phyloP scores from a whole-genome alignment of 1,284 basidiomycete genomes.

The Cutaneotrichosporon sp. region DNA sequence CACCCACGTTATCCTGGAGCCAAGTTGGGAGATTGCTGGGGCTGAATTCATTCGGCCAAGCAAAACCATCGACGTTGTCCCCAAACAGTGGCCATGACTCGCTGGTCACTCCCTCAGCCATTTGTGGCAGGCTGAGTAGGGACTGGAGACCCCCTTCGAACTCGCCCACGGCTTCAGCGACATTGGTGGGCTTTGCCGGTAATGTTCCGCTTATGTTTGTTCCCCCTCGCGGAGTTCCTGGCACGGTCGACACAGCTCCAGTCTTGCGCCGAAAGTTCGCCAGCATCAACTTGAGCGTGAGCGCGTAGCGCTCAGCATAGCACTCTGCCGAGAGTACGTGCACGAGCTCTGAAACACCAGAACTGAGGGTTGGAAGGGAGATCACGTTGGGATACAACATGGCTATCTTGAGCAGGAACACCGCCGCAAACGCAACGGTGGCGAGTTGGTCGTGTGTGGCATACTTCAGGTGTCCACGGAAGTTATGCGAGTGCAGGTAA shows the following conservation, averaged over 20 bases:
- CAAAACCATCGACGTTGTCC: slow-evolving; percentile 53
- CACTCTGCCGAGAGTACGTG: slow-evolving; percentile 46
- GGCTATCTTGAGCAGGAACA: slow-evolving; percentile 77
- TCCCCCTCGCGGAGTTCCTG: slow-evolving; percentile 53
- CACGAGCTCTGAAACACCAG: slow-evolving; percentile 42
- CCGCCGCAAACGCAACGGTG: slow-evolving; percentile 82
- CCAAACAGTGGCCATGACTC: slow-evolving; percentile 15
- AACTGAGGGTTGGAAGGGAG: slow-evolving; percentile 33
- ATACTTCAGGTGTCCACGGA: slow-evolving; percentile 51
- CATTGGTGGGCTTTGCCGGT: background rate
- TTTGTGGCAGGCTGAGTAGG: slow-evolving; percentile 32
- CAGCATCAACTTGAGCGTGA: slow-evolving; percentile 84
- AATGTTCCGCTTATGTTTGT: background rate
- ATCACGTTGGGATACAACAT: slow-evolving; percentile 43
- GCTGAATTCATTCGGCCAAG: slow-evolving; percentile 61
- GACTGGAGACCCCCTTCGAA: slow-evolving; percentile 38
- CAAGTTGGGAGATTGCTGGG: slow-evolving; percentile 44
- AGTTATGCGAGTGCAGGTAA: slow-evolving; percentile 33
- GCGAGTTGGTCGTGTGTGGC: slow-evolving; percentile 90
- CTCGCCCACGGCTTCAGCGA: slow-evolving; percentile 16
- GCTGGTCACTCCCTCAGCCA: slow-evolving; percentile 12
- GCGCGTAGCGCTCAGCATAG: slow-evolving; percentile 61
- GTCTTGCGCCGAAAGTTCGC: slow-evolving; percentile 80
- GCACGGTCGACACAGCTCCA: slow-evolving; percentile 60
- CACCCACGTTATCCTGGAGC: slow-evolving; percentile 62